phyloP scores from a whole-genome alignment of 306 rosid species.

The Inga laurina region DNA sequence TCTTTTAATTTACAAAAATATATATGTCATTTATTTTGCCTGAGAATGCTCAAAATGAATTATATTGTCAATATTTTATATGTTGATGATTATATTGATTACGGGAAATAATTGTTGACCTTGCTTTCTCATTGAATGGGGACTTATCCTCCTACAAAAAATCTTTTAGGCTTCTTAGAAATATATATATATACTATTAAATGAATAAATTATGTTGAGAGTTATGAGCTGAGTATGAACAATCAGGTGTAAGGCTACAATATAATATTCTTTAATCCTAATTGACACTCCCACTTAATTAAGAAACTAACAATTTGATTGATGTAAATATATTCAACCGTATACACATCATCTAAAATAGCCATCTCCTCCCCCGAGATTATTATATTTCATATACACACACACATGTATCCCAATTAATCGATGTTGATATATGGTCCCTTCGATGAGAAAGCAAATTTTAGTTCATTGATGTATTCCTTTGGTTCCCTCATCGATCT shows the following conservation, averaged over 20 bases:
- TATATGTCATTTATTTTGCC: too few relatives aligned
- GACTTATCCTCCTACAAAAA: background rate
- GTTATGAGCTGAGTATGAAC: background rate
- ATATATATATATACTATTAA: too few relatives aligned
- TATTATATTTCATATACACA: background rate
- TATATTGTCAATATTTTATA: too few relatives aligned
- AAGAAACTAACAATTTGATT: background rate
- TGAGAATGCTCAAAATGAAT: too few relatives aligned
- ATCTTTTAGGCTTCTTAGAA: background rate
- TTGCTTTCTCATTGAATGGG: background rate
- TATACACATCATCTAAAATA: background rate
- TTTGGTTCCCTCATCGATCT: too few relatives aligned
- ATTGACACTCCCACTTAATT: background rate
- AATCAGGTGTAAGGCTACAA: background rate
- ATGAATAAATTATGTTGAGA: background rate
- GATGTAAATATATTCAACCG: background rate
- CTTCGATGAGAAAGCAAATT: background rate
- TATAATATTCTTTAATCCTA: background rate
- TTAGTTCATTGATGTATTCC: background rate
- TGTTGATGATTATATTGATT: slow-evolving; percentile 20
- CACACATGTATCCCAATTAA: background rate
- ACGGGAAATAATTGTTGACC: background rate
- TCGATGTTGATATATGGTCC: background rate
- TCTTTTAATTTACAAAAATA: too few relatives aligned
- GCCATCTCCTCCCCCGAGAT: background rate